phyloP scores from a whole-genome alignment of 1,284 basidiomycete genomes.

The Ceratobasidium sp. region DNA sequence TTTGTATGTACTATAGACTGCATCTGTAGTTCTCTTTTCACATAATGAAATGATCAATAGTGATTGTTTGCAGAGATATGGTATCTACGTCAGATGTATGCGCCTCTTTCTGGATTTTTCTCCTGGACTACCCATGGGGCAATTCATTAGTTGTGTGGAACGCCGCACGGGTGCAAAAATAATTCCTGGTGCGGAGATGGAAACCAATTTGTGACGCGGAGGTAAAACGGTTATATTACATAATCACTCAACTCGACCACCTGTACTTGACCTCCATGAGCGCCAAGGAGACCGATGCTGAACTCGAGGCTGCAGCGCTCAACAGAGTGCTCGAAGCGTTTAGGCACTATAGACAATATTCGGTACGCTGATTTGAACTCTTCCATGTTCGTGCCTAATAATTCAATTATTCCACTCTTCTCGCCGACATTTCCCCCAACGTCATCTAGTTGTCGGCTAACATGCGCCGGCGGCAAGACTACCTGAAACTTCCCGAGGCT shows the following conservation, averaged over 20 bases:
- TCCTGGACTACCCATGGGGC: neutral
- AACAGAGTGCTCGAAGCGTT: slow-evolving; percentile 39
- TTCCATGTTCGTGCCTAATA: neutral
- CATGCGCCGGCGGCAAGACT: slow-evolving; percentile 79
- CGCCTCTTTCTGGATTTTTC: neutral
- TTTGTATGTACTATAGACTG: neutral
- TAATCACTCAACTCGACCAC: slow-evolving; percentile 17
- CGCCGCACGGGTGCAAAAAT: neutral
- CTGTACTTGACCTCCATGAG: slow-evolving; percentile 30
- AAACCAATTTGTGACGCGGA: neutral
- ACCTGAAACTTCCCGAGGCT: slow-evolving; percentile 70
- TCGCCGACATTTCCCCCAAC: neutral
- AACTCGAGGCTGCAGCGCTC: slow-evolving; percentile 37
- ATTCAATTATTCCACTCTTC: neutral
- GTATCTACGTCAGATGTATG: neutral
- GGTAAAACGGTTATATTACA: slow-evolving; percentile 6
- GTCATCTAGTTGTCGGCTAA: slow-evolving; percentile 74
- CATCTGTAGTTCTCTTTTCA: neutral
- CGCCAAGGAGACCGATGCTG: slow-evolving; percentile 39
- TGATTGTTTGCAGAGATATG: neutral
- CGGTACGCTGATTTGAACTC: slow-evolving; percentile 1
- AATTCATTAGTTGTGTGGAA: neutral
- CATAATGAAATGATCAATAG: neutral
- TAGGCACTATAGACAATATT: slow-evolving; percentile 38
- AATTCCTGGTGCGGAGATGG: neutral